Evolutionary conservation across 2,329 filamentous ascomycete genomes (phyloP).

Genomic region (Neocucurbitaria cava): DNA sequence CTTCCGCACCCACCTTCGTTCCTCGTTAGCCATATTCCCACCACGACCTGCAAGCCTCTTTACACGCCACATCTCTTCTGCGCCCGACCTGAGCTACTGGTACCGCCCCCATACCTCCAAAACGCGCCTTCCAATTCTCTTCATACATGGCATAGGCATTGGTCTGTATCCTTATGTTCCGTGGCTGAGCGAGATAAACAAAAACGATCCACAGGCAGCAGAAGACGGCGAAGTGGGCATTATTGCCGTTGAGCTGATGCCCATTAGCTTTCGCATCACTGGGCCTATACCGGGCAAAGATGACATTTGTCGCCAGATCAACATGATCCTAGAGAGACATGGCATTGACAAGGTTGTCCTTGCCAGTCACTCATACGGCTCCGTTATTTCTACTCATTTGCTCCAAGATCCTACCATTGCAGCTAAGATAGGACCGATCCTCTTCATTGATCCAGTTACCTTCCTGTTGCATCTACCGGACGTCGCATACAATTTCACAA

Average conservation of each 20-base stretch:
- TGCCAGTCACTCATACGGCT: conserved; percentile 69
- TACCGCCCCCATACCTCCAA: conserved; percentile 68
- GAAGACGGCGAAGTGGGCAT: conserved; percentile 63
- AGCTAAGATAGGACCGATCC: conserved; percentile 55
- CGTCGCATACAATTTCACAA: conserved; percentile 73
- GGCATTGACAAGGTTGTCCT: conserved; percentile 66
- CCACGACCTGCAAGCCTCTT: conserved; percentile 62
- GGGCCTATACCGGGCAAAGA: conserved; percentile 58
- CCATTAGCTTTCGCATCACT: conserved; percentile 69
- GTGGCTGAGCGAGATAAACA: conserved; percentile 63
- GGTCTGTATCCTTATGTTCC: conserved; percentile 68
- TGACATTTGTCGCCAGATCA: conserved; percentile 64
- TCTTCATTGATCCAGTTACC: conserved; percentile 69
- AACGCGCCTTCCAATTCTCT: conserved; percentile 66
- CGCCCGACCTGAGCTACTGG: conserved; percentile 67
- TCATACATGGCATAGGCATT: conserved; percentile 75
- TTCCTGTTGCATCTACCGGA: conserved; percentile 73
- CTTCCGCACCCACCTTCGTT: conserved; percentile 54
- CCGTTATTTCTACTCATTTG: conserved; percentile 68
- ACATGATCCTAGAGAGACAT: conserved; percentile 64
- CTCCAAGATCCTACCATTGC: conserved; percentile 58
- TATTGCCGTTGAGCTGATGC: conserved; percentile 70
- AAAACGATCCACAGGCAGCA: conserved; percentile 28
- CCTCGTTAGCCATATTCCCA: conserved; percentile 63
- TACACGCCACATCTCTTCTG: conserved; percentile 57